Conservation (phyloP, 768 basidiomycete genomes). For the Lanmaoa pseudosensibilis region DNA sequence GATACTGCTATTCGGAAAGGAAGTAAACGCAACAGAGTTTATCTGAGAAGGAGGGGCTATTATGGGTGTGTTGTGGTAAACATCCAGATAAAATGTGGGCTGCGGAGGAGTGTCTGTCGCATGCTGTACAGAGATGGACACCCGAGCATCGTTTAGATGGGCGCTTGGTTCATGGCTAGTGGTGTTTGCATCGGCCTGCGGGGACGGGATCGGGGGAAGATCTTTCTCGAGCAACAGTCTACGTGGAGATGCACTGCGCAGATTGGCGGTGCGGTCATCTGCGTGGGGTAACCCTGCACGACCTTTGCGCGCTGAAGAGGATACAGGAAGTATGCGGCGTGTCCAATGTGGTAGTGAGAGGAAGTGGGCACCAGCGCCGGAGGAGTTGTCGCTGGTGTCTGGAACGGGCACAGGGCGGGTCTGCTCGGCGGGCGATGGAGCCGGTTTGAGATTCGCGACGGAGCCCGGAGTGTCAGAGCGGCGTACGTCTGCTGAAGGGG, state of each 20-base stretch:
- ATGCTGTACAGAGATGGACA: constrained; percentile 23
- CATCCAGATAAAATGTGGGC: constrained; percentile 57
- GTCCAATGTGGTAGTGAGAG: constrained; percentile 68
- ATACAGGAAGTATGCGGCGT: constrained; percentile 44
- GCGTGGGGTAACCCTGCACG: constrained; percentile 20
- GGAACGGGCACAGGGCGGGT: constrained; percentile 45
- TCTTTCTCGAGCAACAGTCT: constrained; percentile 41
- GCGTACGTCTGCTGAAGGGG: constrained; percentile 30
- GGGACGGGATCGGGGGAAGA: constrained; percentile 46
- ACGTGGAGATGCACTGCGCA: constrained; percentile 12
- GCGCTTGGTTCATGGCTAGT: neutral
- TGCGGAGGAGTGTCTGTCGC: constrained; percentile 41
- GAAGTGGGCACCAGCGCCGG: constrained; percentile 46
- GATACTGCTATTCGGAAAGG: constrained; percentile 14
- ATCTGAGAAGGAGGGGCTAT: constrained; percentile 45
- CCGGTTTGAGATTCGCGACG: constrained; percentile 28
- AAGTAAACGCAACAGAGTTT: constrained; percentile 48
- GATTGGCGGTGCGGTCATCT: constrained; percentile 28
- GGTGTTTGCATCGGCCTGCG: neutral
- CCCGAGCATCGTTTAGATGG: constrained; percentile 8
- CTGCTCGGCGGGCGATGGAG: constrained; percentile 50
- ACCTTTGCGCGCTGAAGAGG: constrained; percentile 33
- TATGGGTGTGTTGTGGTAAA: constrained; percentile 52
- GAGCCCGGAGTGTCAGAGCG: constrained; percentile 26
- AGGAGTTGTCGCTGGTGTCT: constrained; percentile 38